A percentile compares a stretch with the other conserved stretches of the same genome.
These are phyloP conservation scores for Dictyostelium brefeldianum DNA, from an alignment of 78 protist genomes.

Conservation along the genomic window DNA sequence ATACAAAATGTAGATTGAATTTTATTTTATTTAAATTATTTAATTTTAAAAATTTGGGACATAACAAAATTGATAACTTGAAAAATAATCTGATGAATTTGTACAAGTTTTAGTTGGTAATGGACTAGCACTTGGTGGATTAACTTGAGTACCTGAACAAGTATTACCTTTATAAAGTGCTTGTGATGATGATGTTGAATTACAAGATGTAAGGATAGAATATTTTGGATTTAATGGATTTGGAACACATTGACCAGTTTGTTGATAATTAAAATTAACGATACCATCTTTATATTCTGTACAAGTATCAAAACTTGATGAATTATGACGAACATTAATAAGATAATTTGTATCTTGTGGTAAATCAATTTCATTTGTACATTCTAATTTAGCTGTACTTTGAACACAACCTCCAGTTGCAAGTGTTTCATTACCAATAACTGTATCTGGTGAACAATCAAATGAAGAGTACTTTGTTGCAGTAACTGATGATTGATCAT, in stretches of 20 bases:
- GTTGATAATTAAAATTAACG: background rate
- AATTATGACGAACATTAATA: background rate
- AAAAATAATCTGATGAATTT: background rate
- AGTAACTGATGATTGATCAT: background rate
- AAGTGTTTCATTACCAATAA: background rate
- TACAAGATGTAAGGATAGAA: background rate
- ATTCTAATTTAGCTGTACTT: background rate
- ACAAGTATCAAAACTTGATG: background rate
- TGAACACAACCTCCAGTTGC: background rate
- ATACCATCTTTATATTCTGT: background rate
- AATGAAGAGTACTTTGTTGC: background rate
- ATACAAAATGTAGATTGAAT: too few relatives aligned
- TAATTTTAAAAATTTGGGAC: background rate
- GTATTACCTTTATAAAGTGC: background rate
- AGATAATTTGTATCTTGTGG: background rate
- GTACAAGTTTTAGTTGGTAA: background rate
- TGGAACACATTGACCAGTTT: background rate
- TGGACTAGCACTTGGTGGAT: background rate
- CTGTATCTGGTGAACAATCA: background rate
- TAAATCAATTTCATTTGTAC: background rate
- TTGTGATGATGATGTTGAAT: background rate
- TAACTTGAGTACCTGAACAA: background rate
- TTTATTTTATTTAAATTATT: background rate
- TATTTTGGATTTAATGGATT: background rate
- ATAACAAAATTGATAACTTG: background rate